Percentiles rank a stretch among this genome's conserved stretches.
phyloP scores from a whole-genome alignment of 2,329 filamentous ascomycete genomes.

The Septoria petroselini region DNA sequence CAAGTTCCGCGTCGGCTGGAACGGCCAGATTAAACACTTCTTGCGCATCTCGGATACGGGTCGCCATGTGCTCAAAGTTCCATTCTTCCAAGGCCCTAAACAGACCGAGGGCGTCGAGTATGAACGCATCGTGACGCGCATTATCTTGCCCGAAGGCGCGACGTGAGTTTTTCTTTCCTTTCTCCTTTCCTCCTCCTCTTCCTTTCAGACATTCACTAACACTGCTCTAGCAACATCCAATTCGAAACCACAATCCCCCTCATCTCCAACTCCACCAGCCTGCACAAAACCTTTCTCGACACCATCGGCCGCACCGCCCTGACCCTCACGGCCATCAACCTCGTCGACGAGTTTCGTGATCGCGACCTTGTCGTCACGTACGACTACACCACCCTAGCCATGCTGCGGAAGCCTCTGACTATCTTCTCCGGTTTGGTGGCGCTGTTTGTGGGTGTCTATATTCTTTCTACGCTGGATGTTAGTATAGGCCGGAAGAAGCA shows the following conservation, averaged over 20 bases:
- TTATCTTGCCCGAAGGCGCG: constrained; percentile 88
- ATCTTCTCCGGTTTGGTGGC: constrained; percentile 70
- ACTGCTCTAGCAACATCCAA: constrained; percentile 66
- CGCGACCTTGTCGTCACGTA: constrained; percentile 83
- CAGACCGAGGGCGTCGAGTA: constrained; percentile 83
- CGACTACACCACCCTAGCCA: constrained; percentile 71
- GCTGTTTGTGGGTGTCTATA: constrained; percentile 73
- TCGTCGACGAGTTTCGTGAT: constrained; percentile 86
- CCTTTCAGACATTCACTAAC: constrained; percentile 5
- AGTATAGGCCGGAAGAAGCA: constrained; percentile 63
- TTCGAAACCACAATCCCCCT: constrained; percentile 73
- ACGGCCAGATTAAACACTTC: constrained; percentile 75
- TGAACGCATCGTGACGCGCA: constrained; percentile 70
- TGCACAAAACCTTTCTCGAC: constrained; percentile 91
- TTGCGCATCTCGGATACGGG: constrained; percentile 66
- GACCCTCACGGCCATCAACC: constrained; percentile 74
- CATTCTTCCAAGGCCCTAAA: constrained; percentile 90
- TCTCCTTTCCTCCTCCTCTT: too few relatives aligned
- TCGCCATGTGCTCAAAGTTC: constrained; percentile 81
- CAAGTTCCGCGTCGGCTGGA: constrained; percentile 95
- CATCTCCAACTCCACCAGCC: constrained; percentile 56
- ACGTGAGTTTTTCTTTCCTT: too few relatives aligned
- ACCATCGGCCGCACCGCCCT: constrained; percentile 83
- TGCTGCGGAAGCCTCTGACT: constrained; percentile 80
- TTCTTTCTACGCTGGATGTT: constrained; percentile 73